Evolutionary conservation across 2,329 filamentous ascomycete species (phyloP), one percentile per base, ranked within the genome.

Genomic region (Grosmannia huntii): DNA sequence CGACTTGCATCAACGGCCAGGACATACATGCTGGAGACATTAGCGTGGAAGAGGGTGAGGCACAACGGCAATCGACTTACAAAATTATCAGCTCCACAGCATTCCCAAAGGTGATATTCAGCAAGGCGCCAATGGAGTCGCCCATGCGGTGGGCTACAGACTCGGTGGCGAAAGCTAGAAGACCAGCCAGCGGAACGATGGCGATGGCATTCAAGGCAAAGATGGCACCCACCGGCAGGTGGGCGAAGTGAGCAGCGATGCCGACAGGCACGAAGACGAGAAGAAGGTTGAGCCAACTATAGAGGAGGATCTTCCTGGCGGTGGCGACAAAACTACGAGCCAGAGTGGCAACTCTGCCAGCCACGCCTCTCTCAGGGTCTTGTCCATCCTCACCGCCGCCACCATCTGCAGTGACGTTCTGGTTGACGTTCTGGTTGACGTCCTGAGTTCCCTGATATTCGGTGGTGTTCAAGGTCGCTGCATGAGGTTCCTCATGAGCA

Each of bases 31-130:
- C 78, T 81, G 62, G 21, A 3, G 1, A 10, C 5, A 31, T 56
- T 48, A 58, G 53, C 19, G 4, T 16, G 25, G 25, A 5, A 21
- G 21, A 21, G 1, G 14, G 12, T 31, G 16, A 41, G 16, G 21
- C 9, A 12, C 14, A 28, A 3, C 4, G 16, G 23, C 58, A 41
- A 36, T 19, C n/a, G 33, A 67, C 75, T 68, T 69, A 80, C 76
- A 89, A 90, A 62, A 90, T 89, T 67, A 90, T 90, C 67, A 90
- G 71, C 70, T 90, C 87, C 27, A 90, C 87, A 25, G 86, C 78
- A 65, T 78, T 85, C 75, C 90, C 92, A 69, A 96, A 96, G 2
- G 87, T 87, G 10, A 91, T 89, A 67, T 96, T 96, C 59, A 96
- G 78, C 50, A 97, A 75, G 58, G 91, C 92, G 62, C 92, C 92